Conservation (phyloP, 1,139 yeast species). For the Suhomyces terraborum region DNA sequence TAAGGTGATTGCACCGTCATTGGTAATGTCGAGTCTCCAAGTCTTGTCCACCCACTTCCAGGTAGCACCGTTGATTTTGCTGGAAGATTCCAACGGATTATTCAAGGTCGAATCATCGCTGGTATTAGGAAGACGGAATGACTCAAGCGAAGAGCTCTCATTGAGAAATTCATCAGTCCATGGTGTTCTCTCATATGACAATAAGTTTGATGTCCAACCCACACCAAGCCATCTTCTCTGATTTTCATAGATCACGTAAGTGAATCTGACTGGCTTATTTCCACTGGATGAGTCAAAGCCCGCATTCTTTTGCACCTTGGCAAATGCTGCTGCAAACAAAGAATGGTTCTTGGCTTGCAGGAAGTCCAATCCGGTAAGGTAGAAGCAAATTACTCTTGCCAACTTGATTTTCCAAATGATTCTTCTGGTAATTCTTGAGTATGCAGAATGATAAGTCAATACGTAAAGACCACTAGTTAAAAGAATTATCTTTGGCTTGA, state of each 20-base stretch:
- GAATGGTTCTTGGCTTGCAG: constrained; percentile 54
- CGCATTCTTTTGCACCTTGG: constrained; percentile 58
- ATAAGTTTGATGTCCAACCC: constrained; percentile 93
- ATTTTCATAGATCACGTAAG: constrained; percentile 92
- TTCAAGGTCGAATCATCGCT: constrained; percentile 32
- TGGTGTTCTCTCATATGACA: constrained; percentile 90
- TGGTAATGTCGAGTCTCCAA: constrained; percentile 88
- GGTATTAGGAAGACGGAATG: constrained; percentile 78
- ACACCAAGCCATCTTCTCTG: constrained; percentile 97
- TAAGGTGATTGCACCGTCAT: constrained; percentile 80
- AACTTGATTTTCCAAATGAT: constrained; percentile 80
- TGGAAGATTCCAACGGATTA: constrained; percentile 34
- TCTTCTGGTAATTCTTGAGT: constrained; percentile 77
- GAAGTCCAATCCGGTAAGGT: constrained; percentile 85
- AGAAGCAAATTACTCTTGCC: constrained; percentile 70
- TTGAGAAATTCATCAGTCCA: constrained; percentile 97
- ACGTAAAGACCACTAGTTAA: constrained; percentile 61
- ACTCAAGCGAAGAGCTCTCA: constrained; percentile 75
- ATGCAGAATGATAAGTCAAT: constrained; percentile 83
- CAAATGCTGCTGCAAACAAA: constrained; percentile 57
- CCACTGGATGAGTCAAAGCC: constrained; percentile 28
- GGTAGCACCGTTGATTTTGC: constrained; percentile 63
- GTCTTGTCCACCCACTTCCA: constrained; percentile 96
- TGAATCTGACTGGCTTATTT: constrained; percentile 73
- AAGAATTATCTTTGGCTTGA: constrained; percentile 71